A percentile compares a stretch with the other conserved stretches of the same genome.
These are phyloP conservation scores for Pseudopyricularia javanii DNA, from an alignment of 2,329 filamentous ascomycete genomes.

Conservation along the genomic window DNA sequence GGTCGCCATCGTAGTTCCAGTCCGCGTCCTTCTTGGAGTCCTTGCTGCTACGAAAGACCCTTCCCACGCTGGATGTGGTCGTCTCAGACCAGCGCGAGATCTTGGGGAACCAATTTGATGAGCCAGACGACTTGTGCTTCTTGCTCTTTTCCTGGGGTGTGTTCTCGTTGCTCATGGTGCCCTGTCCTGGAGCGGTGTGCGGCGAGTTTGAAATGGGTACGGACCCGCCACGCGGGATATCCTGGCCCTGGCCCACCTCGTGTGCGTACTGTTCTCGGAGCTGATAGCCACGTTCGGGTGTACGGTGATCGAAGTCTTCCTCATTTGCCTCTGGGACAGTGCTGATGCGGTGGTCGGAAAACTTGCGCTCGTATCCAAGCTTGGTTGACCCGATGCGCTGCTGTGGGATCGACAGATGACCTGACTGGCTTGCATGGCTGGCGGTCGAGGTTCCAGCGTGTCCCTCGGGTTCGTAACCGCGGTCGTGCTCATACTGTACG, in stretches of 20 bases:
- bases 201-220: slow-evolving; percentile 47
- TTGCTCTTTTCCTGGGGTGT: slow-evolving; percentile 68
- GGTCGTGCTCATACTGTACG: slow-evolving; percentile 53
- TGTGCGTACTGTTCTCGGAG: background rate
- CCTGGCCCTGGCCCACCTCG: too few species aligned
- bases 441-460: slow-evolving; percentile 64
- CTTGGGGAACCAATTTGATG: slow-evolving; percentile 72
- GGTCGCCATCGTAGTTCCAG: slow-evolving; percentile 54
- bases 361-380: slow-evolving; percentile 38
- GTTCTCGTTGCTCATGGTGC: slow-evolving; percentile 60
- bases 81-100: slow-evolving; percentile 97
- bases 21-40: slow-evolving; percentile 67
- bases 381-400: slow-evolving; percentile 28
- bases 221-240: slow-evolving; percentile 25
- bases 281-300: slow-evolving; percentile 27
- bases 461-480: slow-evolving; percentile 75
- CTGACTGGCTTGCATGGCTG: slow-evolving; percentile 62
- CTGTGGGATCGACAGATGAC: slow-evolving; percentile 50
- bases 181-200: slow-evolving; percentile 27
- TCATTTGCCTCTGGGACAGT: slow-evolving; percentile 79
- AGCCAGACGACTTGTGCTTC: slow-evolving; percentile 80
- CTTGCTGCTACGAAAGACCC: slow-evolving; percentile 53
- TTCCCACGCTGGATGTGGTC: slow-evolving; percentile 68
- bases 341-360: slow-evolving; percentile 73
- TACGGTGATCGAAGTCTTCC: slow-evolving; percentile 46